These are phyloP conservation scores for Trametes cinnabarina DNA, from an alignment of 768 basidiomycete genomes.

Conservation along the genomic window DNA sequence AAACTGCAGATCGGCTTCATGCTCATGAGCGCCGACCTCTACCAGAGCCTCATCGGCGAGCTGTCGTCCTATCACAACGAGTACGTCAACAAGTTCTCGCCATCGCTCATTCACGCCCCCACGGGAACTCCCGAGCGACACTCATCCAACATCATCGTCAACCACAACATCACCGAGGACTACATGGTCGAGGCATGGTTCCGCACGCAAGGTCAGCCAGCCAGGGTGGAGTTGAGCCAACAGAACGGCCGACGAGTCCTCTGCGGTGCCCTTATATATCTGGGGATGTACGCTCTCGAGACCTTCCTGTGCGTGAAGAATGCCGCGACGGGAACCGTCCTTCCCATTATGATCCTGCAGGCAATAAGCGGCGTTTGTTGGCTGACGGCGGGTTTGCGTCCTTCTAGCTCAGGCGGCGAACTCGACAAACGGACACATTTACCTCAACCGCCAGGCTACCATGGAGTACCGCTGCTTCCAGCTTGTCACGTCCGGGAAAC, in stretches of 20 bases:
- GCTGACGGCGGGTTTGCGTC: not conserved
- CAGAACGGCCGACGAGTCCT: not conserved
- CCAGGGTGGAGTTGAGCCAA: slow-evolving; percentile 5
- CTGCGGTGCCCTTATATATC: not conserved
- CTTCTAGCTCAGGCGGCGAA: not conserved
- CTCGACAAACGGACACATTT: slow-evolving; percentile 1
- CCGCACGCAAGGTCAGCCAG: slow-evolving; percentile 5
- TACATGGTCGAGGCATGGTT: slow-evolving; percentile 13
- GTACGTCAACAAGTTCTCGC: slow-evolving; percentile 11
- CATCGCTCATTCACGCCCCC: slow-evolving; percentile 2
- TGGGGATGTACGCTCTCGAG: slow-evolving; percentile 1
- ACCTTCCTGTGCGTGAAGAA: slow-evolving; percentile 6
- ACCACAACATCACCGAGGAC: slow-evolving; percentile 10
- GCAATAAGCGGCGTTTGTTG: not conserved
- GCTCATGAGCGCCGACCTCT: slow-evolving; percentile 11
- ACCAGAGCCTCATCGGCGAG: slow-evolving; percentile 10
- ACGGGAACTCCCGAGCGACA: slow-evolving; percentile 10
- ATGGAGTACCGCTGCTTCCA: slow-evolving; percentile 10
- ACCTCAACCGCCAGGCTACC: not conserved
- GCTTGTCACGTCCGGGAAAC: slow-evolving; percentile 3
- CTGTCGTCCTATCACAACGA: slow-evolving; percentile 7
- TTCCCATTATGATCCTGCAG: not conserved
- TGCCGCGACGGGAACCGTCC: not conserved
- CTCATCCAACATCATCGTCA: slow-evolving; percentile 7
- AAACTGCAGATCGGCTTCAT: slow-evolving; percentile 9